Conservation (phyloP, 192 early-diverging fungal species). For the Phycomyces blakesleeanus region DNA sequence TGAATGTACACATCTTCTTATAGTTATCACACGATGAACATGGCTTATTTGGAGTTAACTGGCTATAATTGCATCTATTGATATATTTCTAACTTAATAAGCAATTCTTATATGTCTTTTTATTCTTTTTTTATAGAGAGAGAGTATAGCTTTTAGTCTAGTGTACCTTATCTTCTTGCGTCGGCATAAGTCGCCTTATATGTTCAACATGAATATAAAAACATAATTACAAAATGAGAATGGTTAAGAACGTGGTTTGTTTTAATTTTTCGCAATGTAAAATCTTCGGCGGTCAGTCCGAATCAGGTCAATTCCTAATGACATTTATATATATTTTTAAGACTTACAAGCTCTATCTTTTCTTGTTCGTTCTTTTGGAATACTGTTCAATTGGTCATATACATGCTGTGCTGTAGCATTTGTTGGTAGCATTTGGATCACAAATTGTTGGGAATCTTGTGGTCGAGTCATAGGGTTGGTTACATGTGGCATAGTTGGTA, state of each 20-base stretch:
- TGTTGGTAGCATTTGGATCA: no score
- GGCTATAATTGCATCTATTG: conserved; percentile 31
- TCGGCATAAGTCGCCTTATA: conserved; percentile 33
- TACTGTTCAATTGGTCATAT: neutral
- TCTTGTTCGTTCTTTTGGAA: neutral
- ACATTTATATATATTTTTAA: neutral
- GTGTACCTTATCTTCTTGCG: conserved; percentile 35
- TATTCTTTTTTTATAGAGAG: neutral
- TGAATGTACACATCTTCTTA: conserved; percentile 24
- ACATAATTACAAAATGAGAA: neutral
- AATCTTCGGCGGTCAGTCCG: neutral
- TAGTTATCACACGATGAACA: conserved; percentile 27
- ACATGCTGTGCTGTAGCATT: no score
- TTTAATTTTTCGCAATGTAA: neutral
- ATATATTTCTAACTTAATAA: neutral
- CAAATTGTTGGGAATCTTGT: no score
- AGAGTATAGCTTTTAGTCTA: neutral
- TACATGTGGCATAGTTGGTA: no score
- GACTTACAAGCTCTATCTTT: neutral
- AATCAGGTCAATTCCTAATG: no score
- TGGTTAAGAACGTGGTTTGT: neutral
- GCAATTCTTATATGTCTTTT: neutral
- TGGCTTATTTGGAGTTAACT: neutral
- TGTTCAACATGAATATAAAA: neutral
- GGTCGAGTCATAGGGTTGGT: no score